Conservation (phyloP, 306 rosid species). For the Prinsepia uniflora region DNA sequence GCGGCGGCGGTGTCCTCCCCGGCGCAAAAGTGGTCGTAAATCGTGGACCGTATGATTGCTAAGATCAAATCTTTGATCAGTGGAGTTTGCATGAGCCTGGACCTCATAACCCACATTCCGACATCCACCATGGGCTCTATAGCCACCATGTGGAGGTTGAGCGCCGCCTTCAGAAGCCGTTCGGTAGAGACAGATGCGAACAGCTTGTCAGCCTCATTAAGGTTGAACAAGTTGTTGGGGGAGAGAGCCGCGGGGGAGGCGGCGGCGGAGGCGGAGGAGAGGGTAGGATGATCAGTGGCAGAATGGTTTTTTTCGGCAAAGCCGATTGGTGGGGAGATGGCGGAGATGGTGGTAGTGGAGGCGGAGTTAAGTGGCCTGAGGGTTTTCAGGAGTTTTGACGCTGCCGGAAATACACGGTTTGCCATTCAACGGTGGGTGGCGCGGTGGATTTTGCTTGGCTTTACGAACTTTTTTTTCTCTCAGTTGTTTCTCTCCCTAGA, state of each 20-base stretch:
- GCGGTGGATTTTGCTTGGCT: too few relatives aligned
- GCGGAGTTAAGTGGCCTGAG: conserved; percentile 45
- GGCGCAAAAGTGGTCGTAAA: conserved; percentile 77
- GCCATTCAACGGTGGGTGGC: conserved; percentile 24
- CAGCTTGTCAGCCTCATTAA: conserved; percentile 39
- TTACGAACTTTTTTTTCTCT: too few relatives aligned
- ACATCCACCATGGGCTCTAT: conserved; percentile 70
- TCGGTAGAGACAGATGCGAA: conserved; percentile 44
- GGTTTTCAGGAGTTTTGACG: conserved; percentile 37
- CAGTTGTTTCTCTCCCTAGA: not conserved
- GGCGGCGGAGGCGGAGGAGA: not conserved
- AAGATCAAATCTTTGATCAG: conserved; percentile 15
- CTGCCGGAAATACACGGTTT: conserved; percentile 21
- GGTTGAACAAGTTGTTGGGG: conserved; percentile 12
- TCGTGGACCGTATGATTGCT: conserved; percentile 31
- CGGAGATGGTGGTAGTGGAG: conserved; percentile 27
- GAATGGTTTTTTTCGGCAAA: not conserved
- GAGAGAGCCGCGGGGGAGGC: conserved; percentile 13
- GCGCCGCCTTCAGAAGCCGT: conserved; percentile 51
- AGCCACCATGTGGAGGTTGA: conserved; percentile 67
- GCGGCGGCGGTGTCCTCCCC: conserved; percentile 63
- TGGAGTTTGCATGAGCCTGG: conserved; percentile 49
- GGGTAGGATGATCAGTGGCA: not conserved
- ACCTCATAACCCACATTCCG: conserved; percentile 69
- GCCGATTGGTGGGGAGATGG: conserved; percentile 8